A percentile compares a stretch with the other conserved stretches of the same genome.
Evolutionary conservation across 768 basidiomycete genomes (phyloP).

Genomic region (Trametes sanguinea): DNA sequence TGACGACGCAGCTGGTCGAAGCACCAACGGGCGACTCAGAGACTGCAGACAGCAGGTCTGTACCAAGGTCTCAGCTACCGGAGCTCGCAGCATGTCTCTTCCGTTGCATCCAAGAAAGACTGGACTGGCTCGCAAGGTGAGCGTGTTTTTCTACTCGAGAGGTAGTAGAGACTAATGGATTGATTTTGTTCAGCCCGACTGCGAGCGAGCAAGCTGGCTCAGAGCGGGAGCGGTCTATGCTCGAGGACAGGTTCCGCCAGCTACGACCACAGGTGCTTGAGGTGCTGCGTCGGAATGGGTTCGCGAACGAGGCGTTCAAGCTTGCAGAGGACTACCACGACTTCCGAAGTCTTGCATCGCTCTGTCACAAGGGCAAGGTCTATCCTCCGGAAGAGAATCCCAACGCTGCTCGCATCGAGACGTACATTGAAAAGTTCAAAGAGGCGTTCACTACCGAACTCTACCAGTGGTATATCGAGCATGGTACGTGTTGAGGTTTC

Average conservation of each 20-base stretch:
- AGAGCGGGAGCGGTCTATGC: slow-evolving; percentile 56
- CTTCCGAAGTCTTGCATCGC: slow-evolving; percentile 79
- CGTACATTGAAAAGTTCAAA: slow-evolving; percentile 76
- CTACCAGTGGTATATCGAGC: slow-evolving; percentile 92
- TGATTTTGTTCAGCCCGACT: slow-evolving; percentile 37
- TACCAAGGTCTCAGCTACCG: slow-evolving; percentile 58
- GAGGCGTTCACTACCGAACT: slow-evolving; percentile 86
- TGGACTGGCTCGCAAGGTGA: slow-evolving; percentile 67
- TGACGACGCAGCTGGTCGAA: slow-evolving; percentile 54
- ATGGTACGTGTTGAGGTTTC: slow-evolving; percentile 50
- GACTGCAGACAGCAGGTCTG: slow-evolving; percentile 33
- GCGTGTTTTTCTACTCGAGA: too few species aligned
- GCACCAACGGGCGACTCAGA: slow-evolving; percentile 35
- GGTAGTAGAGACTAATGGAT: background rate
- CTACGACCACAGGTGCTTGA: slow-evolving; percentile 78
- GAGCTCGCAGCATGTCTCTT: slow-evolving; percentile 66
- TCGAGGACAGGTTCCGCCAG: slow-evolving; percentile 67
- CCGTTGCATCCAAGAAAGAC: slow-evolving; percentile 63
- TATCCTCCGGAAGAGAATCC: slow-evolving; percentile 69
- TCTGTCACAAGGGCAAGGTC: slow-evolving; percentile 71
- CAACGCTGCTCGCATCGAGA: slow-evolving; percentile 58
- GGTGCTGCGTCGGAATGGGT: slow-evolving; percentile 75
- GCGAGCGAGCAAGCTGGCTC: slow-evolving; percentile 50
- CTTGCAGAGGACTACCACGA: slow-evolving; percentile 89
- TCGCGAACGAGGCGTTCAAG: slow-evolving; percentile 69